Conservation (phyloP, 1,284 basidiomycete species). For the Microbotryomycetes sp. region DNA sequence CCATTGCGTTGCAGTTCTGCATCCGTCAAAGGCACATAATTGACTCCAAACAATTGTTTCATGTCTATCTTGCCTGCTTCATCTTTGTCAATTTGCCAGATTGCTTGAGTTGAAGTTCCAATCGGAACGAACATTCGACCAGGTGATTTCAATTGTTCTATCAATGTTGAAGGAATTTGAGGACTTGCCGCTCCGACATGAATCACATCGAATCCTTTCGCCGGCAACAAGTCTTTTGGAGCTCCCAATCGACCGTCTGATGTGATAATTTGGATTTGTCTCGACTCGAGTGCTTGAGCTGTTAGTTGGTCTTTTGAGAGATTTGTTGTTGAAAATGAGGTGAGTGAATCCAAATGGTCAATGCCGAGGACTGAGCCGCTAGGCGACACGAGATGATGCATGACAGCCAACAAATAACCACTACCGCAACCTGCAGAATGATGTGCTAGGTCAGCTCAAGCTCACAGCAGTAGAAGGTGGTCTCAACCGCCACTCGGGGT, state of each 20-base stretch:
- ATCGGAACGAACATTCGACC: constrained; percentile 94
- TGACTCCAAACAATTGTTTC: constrained; percentile 69
- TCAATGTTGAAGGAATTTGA: constrained; percentile 59
- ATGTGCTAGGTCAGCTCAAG: background rate
- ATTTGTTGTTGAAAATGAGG: constrained; percentile 44
- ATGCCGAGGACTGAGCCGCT: constrained; percentile 74
- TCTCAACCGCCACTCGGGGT: background rate
- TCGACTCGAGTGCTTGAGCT: constrained; percentile 58
- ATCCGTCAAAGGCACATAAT: constrained; percentile 49
- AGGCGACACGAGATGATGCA: constrained; percentile 61
- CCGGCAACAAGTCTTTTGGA: constrained; percentile 18
- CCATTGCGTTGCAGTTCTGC: background rate
- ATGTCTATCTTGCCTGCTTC: constrained; percentile 59
- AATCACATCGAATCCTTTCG: constrained; percentile 71
- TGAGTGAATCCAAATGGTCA: constrained; percentile 78
- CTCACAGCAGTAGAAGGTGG: background rate
- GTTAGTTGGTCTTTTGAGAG: constrained; percentile 42
- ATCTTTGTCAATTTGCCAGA: constrained; percentile 77
- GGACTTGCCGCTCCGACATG: constrained; percentile 93
- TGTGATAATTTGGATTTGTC: constrained; percentile 56
- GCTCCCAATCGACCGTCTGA: constrained; percentile 77
- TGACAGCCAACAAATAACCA: constrained; percentile 67
- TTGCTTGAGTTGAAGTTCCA: constrained; percentile 53
- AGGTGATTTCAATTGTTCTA: constrained; percentile 72
- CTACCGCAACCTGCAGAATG: constrained; percentile 50